Evolutionary conservation across 2,329 filamentous ascomycete species (phyloP), one percentile per base, ranked within the genome.

Genomic region (Botrytis medusae): DNA sequence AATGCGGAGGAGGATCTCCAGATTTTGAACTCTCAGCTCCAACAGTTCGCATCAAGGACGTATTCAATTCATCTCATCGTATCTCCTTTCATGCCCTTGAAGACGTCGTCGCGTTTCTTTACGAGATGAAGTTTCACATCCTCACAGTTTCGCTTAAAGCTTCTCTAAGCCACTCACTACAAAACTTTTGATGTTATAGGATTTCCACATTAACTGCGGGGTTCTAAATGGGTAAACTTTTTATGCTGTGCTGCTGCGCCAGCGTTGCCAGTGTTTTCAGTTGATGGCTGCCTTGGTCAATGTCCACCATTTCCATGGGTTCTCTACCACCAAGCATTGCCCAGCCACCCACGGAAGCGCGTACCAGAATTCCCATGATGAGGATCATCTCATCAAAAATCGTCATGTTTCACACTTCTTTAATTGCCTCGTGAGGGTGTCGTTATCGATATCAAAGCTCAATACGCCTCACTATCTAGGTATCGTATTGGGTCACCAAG

Each of bases 401-500:
- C 62, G n/a, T 44, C 62, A 44, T 29, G 62, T 46, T 64, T 64
- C 62, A 46, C 20, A 34, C 2, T 8, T 34, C 9, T 64, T 46
- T 61, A 37, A 61, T 61, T 25, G 34, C 34, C 34, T 61, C n/a
- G n/a, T 16, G n/a, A 51, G 48, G 37, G 37, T 37, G 37, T 51
- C 57, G 57, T 60, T 61, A 61, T 61, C 59, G 59, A 61, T 61
- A 61, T 40, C 59, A n/a, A 37, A 40, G 59, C 59, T 40, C 59
- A 61, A 40, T 61, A 61, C 59, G 59, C 34, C 32, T 61, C 59
- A 16, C 32, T 25, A 14, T 25, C 59, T 37, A 37, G 14, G 22
- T 37, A 37, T 37, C 48, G 46, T 51, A 51, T 51, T 18, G 46
- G 46, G 22, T 12, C 46, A 0, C 46, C 29, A 37, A 20, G 29